Evolutionary conservation across 1,284 basidiomycete genomes (phyloP), one percentile per base, ranked within the genome.

Genomic region (Apiotrichum akiyoshidainum): DNA sequence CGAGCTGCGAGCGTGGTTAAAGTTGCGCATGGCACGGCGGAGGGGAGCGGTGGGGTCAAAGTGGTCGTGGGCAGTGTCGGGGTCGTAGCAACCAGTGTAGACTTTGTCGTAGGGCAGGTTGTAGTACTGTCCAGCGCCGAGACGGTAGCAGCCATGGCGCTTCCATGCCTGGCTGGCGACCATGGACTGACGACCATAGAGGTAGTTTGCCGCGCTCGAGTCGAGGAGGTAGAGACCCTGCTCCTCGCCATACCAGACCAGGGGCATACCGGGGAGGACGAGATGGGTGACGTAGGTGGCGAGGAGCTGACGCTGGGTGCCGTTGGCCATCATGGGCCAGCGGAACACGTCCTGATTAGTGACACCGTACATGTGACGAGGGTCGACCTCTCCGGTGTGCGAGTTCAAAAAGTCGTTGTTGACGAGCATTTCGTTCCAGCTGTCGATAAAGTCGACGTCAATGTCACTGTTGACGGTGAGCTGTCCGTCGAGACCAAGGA

Each of bases 301-400:
- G 48, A 92, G 74, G 7, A 83, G 86, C 63, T 86, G 86, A 65
- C 83, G 84, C 66, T 89, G 84, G 0, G 86, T 88, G 19, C 92
- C 92, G 69, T 90, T 89, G 65, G 87, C 83, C 68, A 94, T 73
- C 76, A 87, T 86, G 2, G 90, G 90, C 92, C 92, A 95, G 60
- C 92, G 84, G 82, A 89, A 94, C 16, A 94, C 84, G 80, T 95
- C 92, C 79, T 93, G 93, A 73, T 95, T 95, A 69, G 87, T 88
- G 17, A 87, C 86, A 46, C 92, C 92, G 71, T 83, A 92, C 87
- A 92, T 86, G 78, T 95, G 92, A 59, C 83, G 81, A 2, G 92
- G 91, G 73, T 95, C 92, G 44, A 91, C 77, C 6, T 71, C 21
- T 60, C 86, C 86, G 0, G 81, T 86, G 44, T 80, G 75, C 6